These are phyloP conservation scores for Mucor plumbeus DNA, from an alignment of 371 early-diverging fungal genomes.

Conservation along the genomic window DNA sequence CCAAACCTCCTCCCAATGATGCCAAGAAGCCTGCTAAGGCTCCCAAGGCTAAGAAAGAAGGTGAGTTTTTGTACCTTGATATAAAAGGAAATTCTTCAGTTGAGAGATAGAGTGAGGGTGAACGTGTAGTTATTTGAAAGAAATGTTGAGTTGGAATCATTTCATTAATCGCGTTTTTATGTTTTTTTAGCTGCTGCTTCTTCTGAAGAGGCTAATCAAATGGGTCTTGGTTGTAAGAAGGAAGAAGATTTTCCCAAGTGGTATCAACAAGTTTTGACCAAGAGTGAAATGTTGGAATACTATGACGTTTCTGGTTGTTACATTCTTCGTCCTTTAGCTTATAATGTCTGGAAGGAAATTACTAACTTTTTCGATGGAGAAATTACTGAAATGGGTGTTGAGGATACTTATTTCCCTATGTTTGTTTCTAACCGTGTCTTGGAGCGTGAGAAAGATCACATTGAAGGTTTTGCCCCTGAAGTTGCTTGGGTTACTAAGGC, in stretches of 20 bases:
- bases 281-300: slow-evolving; percentile 99
- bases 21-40: slow-evolving; percentile 41
- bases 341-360: slow-evolving; percentile 97
- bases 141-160: not conserved
- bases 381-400: slow-evolving; percentile 95
- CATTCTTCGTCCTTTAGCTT: slow-evolving; percentile 98
- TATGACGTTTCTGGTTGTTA: slow-evolving; percentile 99
- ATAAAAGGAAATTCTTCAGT: not conserved
- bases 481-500: slow-evolving; percentile 99
- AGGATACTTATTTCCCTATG: slow-evolving; percentile 99
- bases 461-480: slow-evolving; percentile 99
- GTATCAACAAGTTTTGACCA: slow-evolving; percentile 95
- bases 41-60: slow-evolving; percentile 46
- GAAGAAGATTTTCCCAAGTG: slow-evolving; percentile 92
- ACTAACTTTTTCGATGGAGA: slow-evolving; percentile 92
- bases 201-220: slow-evolving; percentile 64
- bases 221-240: slow-evolving; percentile 95
- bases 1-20: slow-evolving; percentile 41
- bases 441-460: slow-evolving; percentile 99
- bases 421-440: slow-evolving; percentile 93
- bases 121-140: no score
- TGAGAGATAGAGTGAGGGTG: not conserved
- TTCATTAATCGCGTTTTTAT: slow-evolving; percentile 7
- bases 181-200: slow-evolving; percentile 31
- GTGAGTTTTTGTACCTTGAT: slow-evolving; percentile 21